phyloP scores from a whole-genome alignment of 2,329 filamentous ascomycete genomes.

The Colletotrichum tropicale region DNA sequence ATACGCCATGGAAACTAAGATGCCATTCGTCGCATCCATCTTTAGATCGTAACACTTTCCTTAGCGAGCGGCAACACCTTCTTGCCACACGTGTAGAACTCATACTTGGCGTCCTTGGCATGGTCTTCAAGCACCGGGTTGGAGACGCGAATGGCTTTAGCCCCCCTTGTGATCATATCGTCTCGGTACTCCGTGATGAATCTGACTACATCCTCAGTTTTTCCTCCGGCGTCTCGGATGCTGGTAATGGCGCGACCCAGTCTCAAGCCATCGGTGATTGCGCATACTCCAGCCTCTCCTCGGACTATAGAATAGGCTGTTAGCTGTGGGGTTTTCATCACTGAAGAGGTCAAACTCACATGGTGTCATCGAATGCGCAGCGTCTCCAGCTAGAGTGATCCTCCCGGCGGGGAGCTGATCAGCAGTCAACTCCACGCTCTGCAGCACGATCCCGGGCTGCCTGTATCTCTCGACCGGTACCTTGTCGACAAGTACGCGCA shows the following conservation, averaged over 20 bases:
- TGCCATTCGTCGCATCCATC: neutral
- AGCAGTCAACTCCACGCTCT: neutral
- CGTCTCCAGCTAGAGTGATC: neutral
- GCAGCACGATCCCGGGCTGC: neutral
- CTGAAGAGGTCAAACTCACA: neutral
- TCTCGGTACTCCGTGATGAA: neutral
- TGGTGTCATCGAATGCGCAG: neutral
- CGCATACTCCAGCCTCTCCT: neutral
- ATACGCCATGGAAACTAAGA: too few relatives aligned
- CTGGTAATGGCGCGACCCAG: neutral
- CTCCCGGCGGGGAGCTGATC: neutral
- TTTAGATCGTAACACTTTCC: neutral
- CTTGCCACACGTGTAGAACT: neutral
- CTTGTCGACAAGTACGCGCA: neutral
- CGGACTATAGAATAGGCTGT: neutral
- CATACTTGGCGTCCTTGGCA: neutral
- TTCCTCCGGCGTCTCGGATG: neutral
- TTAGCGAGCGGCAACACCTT: neutral
- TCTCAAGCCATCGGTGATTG: neutral
- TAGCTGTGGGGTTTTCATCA: neutral
- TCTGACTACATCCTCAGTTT: neutral
- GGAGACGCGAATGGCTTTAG: neutral
- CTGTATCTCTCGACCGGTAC: neutral
- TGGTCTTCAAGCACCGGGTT: neutral
- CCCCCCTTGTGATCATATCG: neutral